Evolutionary conservation across 1,139 yeast species (phyloP).

Genomic region (Schwanniomyces etchellsii): DNA sequence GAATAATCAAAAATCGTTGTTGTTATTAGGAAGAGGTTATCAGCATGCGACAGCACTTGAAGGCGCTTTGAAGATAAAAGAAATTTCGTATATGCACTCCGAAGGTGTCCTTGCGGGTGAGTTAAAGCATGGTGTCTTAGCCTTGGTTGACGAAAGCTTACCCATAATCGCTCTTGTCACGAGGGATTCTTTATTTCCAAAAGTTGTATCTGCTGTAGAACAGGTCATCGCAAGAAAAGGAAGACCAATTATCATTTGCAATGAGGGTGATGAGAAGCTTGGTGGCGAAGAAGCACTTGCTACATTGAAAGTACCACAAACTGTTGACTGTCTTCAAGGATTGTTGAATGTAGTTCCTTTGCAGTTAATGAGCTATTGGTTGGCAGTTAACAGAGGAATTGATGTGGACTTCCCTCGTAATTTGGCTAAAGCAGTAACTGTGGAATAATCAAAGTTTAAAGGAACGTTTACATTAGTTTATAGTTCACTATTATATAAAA

Average conservation of each 20-base stretch:
- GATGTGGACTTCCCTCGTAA: conserved; percentile 99
- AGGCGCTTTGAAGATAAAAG: conserved; percentile 97
- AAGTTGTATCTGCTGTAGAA: conserved; percentile 91
- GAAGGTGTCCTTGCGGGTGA: conserved; percentile 99
- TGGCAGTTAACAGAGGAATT: conserved; percentile 91
- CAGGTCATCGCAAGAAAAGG: conserved; percentile 98
- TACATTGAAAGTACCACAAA: conserved; percentile 83
- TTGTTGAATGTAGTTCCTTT: conserved; percentile 89
- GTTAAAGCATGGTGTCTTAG: conserved; percentile 96
- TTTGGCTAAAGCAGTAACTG: conserved; percentile 97
- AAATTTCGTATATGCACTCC: conserved; percentile 97
- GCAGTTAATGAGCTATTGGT: conserved; percentile 96
- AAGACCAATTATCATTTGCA: conserved; percentile 89
- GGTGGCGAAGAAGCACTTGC: conserved; percentile 53
- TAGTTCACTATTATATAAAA: conserved; percentile 1
- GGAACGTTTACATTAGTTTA: no score
- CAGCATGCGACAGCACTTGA: conserved; percentile 97
- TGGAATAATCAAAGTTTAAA: no score
- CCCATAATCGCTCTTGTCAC: conserved; percentile 97
- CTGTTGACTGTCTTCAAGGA: conserved; percentile 98
- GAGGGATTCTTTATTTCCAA: conserved; percentile 95
- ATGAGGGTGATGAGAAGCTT: conserved; percentile 73
- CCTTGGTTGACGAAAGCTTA: conserved; percentile 87
- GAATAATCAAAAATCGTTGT: conserved; percentile 77
- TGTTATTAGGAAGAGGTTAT: conserved; percentile 94